phyloP scores from a whole-genome alignment of 164 flowering plant species.

The Annona squamosa region DNA sequence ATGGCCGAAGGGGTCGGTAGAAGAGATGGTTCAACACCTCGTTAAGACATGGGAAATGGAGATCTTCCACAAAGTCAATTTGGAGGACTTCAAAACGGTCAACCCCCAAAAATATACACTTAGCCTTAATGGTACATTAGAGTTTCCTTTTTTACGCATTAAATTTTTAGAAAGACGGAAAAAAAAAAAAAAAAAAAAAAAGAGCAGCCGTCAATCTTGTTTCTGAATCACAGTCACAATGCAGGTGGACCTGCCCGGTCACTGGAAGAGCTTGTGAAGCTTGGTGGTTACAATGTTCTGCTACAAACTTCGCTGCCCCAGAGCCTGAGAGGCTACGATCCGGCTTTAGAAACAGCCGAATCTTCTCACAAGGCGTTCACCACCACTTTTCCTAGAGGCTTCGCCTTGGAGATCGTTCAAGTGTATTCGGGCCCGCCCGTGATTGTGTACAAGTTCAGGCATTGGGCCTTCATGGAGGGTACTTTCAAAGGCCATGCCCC shows the following conservation, averaged over 20 bases:
- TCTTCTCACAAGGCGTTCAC: slow-evolving; percentile 33
- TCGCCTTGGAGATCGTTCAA: slow-evolving; percentile 51
- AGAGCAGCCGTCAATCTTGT: background rate
- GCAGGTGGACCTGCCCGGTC: slow-evolving; percentile 38
- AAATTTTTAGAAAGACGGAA: too few relatives aligned
- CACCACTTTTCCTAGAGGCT: slow-evolving; percentile 60
- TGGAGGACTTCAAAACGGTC: slow-evolving; percentile 37
- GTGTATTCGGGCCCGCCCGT: slow-evolving; percentile 68
- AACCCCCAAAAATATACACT: slow-evolving; percentile 31
- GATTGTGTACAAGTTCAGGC: slow-evolving; percentile 69
- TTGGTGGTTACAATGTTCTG: slow-evolving; percentile 52
- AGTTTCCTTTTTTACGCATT: background rate
- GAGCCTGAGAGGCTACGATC: slow-evolving; percentile 27
- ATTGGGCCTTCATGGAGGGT: slow-evolving; percentile 81
- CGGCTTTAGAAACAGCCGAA: slow-evolving; percentile 25
- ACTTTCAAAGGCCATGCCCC: slow-evolving; percentile 73
- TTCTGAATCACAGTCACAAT: background rate
- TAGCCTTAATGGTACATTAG: slow-evolving; percentile 47
- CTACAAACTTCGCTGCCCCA: slow-evolving; percentile 49
- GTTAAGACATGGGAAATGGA: slow-evolving; percentile 88
- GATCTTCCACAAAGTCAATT: slow-evolving; percentile 43
- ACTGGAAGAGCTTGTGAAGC: slow-evolving; percentile 22
- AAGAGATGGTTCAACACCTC: slow-evolving; percentile 59
- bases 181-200: too few relatives aligned
- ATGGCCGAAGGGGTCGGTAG: slow-evolving; percentile 68